phyloP scores from a whole-genome alignment of 176 grass and related monocot genomes.

The Pharus latifolius region DNA sequence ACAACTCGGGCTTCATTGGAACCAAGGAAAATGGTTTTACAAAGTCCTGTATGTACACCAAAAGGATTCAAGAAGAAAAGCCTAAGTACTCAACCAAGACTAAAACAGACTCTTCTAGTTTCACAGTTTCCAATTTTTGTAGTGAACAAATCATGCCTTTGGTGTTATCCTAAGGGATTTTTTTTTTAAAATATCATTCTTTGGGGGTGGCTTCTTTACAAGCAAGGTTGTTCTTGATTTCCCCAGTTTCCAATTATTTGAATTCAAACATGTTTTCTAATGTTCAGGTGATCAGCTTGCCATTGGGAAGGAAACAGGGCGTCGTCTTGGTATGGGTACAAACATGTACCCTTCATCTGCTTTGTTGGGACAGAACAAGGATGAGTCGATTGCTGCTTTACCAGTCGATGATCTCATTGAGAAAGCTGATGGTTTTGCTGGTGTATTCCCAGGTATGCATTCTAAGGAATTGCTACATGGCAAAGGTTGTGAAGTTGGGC shows the following conservation, averaged over 20 bases:
- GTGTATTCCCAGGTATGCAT: conserved; percentile 61
- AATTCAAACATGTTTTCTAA: background rate
- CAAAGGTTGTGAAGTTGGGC: background rate
- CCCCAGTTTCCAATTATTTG: background rate
- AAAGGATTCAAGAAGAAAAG: too few species aligned
- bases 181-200: background rate
- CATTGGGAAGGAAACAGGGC: conserved; percentile 67
- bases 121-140: background rate
- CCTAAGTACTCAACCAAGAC: too few species aligned
- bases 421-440: conserved; percentile 82
- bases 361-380: conserved; percentile 62
- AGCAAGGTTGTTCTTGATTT: background rate
- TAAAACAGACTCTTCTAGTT: too few species aligned
- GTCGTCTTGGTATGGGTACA: conserved; percentile 72
- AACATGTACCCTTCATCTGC: conserved; percentile 84
- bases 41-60: too few species aligned
- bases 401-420: conserved; percentile 82
- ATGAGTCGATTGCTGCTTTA: conserved; percentile 59
- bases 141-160: background rate
- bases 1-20: too few species aligned
- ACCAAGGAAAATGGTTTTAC: too few species aligned
- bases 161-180: background rate
- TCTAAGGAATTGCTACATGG: background rate
- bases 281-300: conserved; percentile 65
- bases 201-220: background rate